A percentile compares a stretch with the other conserved stretches of the same genome.
Conservation (phyloP, 768 basidiomycete genomes). For the Coprinopsis sp. region DNA sequence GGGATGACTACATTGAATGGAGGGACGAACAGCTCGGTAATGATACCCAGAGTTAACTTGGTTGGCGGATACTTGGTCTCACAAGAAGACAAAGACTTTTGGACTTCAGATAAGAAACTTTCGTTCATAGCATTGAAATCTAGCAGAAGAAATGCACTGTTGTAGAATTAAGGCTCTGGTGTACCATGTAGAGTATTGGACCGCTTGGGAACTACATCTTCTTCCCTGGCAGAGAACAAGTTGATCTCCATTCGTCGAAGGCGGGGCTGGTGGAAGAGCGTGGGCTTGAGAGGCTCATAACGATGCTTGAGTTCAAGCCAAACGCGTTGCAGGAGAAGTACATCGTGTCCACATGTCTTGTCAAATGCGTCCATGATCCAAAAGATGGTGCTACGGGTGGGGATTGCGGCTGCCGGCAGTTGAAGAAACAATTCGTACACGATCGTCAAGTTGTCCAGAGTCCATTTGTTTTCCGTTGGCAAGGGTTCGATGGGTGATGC, state of each 20-base stretch:
- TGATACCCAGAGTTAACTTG: background rate
- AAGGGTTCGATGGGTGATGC: constrained; percentile 4
- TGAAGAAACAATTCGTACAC: constrained; percentile 61
- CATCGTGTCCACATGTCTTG: constrained; percentile 52
- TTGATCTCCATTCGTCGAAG: constrained; percentile 3
- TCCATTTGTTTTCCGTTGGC: constrained; percentile 39
- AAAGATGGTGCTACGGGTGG: constrained; percentile 47
- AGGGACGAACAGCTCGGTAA: constrained; percentile 37
- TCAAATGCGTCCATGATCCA: constrained; percentile 68
- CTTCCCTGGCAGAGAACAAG: background rate
- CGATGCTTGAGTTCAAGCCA: constrained; percentile 54
- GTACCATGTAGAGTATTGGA: no score
- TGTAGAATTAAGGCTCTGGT: no score
- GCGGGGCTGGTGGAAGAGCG: constrained; percentile 5
- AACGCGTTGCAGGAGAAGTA: constrained; percentile 44
- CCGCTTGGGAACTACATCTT: no score
- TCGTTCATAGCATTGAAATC: background rate
- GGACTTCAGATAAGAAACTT: background rate
- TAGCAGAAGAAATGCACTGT: no score
- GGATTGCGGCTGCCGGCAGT: constrained; percentile 41
- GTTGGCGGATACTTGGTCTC: background rate
- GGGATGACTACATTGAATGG: constrained; percentile 79
- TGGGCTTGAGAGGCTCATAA: constrained; percentile 35
- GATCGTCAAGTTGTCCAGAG: constrained; percentile 46
- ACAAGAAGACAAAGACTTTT: background rate